Evolutionary conservation across 2,329 filamentous ascomycete genomes (phyloP), one percentile per base, ranked within the genome.

Genomic region (Aspergillus japonicus): DNA sequence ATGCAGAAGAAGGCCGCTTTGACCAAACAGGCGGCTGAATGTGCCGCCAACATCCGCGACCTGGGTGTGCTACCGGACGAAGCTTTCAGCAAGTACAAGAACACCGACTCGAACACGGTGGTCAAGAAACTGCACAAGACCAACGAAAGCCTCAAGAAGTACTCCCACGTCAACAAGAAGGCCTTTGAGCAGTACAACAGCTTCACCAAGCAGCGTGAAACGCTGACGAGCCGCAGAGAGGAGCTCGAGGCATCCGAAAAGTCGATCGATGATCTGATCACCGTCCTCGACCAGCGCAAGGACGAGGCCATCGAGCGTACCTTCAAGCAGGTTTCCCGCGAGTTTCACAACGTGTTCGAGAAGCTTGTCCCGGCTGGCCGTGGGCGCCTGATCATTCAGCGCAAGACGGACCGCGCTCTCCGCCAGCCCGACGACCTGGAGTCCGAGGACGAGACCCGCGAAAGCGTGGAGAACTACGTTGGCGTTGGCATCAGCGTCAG

Each of bases 111-210:
- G 26, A 91, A 93, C 63, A 86, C 83, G 54, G 90, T 94, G 56
- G 82, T 83, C 56, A 85, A 84, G 70, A 88, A 89, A 58, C 85
- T 98, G 24, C 92, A 95, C 78, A 96, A 93, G 71, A 92, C 94
- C 70, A 96, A 96, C 64, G 91, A 96, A 68, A 88, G 90, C 0
- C 82, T 98, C 57, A 98, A 98, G 80, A 96, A 97, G 74, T 98
- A 95, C 79, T 92, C 92, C 57, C 92, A 97, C 70, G 93, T 99
- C 79, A 99, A 99, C 85, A 99, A 98, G 80, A 98, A 99, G 79
- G 95, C 95, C 0, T 96, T 98, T 73, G 96, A 99, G 77, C 95
- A 99, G 75, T 99, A 98, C 81, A 96, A 94, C 79, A 96, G 89
- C 78, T 99, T 98, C 75, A 97, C 94, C 7, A 90, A 88, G 54